Evolutionary conservation across 768 basidiomycete genomes (phyloP).

Genomic region (Trichaptum fuscoviolaceum): DNA sequence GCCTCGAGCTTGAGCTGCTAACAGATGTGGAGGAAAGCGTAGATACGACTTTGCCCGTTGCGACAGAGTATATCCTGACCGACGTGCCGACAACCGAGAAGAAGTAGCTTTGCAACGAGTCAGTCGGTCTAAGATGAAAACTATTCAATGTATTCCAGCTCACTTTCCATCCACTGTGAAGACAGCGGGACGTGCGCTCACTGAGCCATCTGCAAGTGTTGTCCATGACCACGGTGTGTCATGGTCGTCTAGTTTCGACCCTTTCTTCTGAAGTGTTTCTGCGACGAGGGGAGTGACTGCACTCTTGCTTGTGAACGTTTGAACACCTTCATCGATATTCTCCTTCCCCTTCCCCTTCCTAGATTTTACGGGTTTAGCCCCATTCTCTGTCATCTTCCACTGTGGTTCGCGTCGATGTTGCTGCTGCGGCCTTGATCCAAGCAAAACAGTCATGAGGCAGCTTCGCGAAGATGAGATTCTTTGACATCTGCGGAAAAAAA

Average conservation of each 20-base stretch:
- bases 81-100: slow-evolving; percentile 79
- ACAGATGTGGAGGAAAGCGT: slow-evolving; percentile 56
- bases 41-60: slow-evolving; percentile 75
- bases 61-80: slow-evolving; percentile 80
- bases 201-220: slow-evolving; percentile 61
- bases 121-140: slow-evolving; percentile 12
- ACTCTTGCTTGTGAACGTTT: not conserved
- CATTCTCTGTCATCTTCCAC: slow-evolving; percentile 10
- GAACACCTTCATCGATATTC: slow-evolving; percentile 5
- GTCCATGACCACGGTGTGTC: slow-evolving; percentile 56
- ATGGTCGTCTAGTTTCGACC: slow-evolving; percentile 17
- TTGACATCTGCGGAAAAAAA: not conserved
- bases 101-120: slow-evolving; percentile 60
- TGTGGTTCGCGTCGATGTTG: not conserved
- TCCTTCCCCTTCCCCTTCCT: slow-evolving; percentile 27
- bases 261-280: slow-evolving; percentile 6
- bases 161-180: slow-evolving; percentile 85
- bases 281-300: slow-evolving; percentile 5
- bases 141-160: slow-evolving; percentile 3
- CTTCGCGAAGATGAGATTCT: not conserved
- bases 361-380: slow-evolving; percentile 13
- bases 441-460: not conserved
- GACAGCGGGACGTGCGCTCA: slow-evolving; percentile 61
- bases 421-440: not conserved
- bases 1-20: slow-evolving; percentile 20